Conservation (phyloP, 352 stramenopile genomes). For the Phytophthora multivora region DNA sequence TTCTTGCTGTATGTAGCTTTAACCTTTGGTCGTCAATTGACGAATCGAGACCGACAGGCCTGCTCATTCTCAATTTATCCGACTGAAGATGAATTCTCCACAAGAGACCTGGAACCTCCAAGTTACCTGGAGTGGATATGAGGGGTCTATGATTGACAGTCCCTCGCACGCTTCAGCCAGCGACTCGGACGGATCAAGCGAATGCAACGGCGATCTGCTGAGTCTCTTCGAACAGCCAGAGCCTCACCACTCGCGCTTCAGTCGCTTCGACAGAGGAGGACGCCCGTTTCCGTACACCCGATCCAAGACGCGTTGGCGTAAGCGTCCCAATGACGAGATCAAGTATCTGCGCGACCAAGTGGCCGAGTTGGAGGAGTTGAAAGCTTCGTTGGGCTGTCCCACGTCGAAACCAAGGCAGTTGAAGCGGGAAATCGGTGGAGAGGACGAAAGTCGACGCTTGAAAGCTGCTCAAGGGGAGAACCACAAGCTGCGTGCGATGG, state of each 20-base stretch:
- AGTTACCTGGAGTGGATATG: not conserved
- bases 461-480: constrained; percentile 16
- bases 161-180: not conserved
- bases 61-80: constrained; percentile 17
- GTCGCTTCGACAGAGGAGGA: constrained; percentile 2
- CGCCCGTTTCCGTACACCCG: constrained; percentile 29
- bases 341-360: constrained; percentile 32
- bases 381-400: constrained; percentile 4
- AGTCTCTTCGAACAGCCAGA: constrained; percentile 18
- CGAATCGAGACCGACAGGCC: not conserved
- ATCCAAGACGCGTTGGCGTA: constrained; percentile 32
- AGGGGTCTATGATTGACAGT: not conserved
- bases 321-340: constrained; percentile 40
- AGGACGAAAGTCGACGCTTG: not conserved
- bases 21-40: not conserved
- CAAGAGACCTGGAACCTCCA: not conserved
- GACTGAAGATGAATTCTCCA: constrained; percentile 4
- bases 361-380: constrained; percentile 22
- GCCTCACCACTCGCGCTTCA: not conserved
- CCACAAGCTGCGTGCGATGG: constrained; percentile 14
- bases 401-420: not conserved
- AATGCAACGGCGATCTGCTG: constrained; percentile 9
- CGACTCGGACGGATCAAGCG: constrained; percentile 18
- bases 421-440: not conserved
- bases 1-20: not conserved